Percentiles rank a stretch among this genome's conserved stretches.
Evolutionary conservation across 1,284 basidiomycete species (phyloP).

Genomic region (Boletus sp.): DNA sequence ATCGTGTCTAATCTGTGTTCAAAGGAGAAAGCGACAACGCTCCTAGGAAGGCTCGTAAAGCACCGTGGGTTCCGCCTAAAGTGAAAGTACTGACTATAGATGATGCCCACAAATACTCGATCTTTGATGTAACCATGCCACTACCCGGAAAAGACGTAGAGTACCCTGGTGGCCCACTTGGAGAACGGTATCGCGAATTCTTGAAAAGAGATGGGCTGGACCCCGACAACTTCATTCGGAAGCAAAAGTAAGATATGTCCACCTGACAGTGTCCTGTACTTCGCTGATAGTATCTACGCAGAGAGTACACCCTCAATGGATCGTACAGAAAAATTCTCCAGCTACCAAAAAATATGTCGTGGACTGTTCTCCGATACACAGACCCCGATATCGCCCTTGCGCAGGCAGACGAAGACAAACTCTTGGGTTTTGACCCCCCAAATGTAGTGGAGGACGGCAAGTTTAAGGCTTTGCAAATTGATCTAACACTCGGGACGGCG

Average conservation of each 20-base stretch:
- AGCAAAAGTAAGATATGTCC: constrained; percentile 69
- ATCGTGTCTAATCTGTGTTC: constrained; percentile 10
- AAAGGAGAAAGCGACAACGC: constrained; percentile 30
- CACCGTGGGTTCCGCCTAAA: constrained; percentile 55
- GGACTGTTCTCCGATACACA: constrained; percentile 83
- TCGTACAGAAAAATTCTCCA: constrained; percentile 92
- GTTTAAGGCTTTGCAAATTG: constrained; percentile 82
- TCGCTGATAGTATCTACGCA: constrained; percentile 31
- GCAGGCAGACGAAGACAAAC: constrained; percentile 90
- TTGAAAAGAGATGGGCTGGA: constrained; percentile 84
- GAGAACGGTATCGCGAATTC: constrained; percentile 79
- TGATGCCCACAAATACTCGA: constrained; percentile 75
- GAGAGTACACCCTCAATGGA: constrained; percentile 89
- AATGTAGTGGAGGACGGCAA: constrained; percentile 63
- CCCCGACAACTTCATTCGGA: constrained; percentile 80
- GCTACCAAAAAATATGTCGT: constrained; percentile 75
- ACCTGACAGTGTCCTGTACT: background rate
- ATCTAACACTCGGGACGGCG: constrained; percentile 77
- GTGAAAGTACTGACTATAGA: constrained; percentile 76
- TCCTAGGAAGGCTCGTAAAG: constrained; percentile 42
- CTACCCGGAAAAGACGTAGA: constrained; percentile 90
- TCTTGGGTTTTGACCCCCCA: constrained; percentile 77
- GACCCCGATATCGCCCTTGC: constrained; percentile 89
- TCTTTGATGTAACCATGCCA: constrained; percentile 95
- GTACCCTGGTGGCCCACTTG: constrained; percentile 79